A percentile compares a stretch with the other conserved stretches of the same genome.
These are phyloP conservation scores for Metroxylon sagu DNA, from an alignment of 176 grass and related monocot genomes.

Conservation along the genomic window DNA sequence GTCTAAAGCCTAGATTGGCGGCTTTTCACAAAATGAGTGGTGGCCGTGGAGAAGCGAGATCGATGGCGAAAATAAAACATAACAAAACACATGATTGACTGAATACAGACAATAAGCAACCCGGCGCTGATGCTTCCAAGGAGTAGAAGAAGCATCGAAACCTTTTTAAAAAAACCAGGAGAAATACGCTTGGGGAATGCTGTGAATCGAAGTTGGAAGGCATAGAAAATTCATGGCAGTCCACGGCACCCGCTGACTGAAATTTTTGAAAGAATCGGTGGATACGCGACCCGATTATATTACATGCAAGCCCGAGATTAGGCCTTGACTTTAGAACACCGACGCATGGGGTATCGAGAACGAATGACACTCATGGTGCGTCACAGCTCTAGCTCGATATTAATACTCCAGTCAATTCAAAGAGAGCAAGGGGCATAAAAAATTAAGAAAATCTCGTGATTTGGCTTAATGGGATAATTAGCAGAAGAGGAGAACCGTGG, in stretches of 20 bases:
- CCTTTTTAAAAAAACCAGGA: slow-evolving; percentile 24
- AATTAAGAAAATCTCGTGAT: too few relatives aligned
- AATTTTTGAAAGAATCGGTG: slow-evolving; percentile 15
- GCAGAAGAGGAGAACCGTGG: neutral
- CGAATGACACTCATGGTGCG: neutral
- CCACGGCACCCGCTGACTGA: slow-evolving; percentile 21
- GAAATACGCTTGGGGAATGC: slow-evolving; percentile 36
- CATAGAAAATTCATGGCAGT: slow-evolving; percentile 6
- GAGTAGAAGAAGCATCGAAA: slow-evolving; percentile 86
- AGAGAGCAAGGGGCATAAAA: too few relatives aligned
- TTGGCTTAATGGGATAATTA: too few relatives aligned
- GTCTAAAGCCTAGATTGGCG: too few relatives aligned
- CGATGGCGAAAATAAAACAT: neutral
- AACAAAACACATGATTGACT: slow-evolving; percentile 31
- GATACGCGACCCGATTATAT: slow-evolving; percentile 25
- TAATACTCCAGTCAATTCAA: too few relatives aligned
- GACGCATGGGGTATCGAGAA: slow-evolving; percentile 20
- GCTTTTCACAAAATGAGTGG: too few relatives aligned
- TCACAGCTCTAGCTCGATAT: too few relatives aligned
- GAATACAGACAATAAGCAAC: slow-evolving; percentile 35
- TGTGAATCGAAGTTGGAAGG: slow-evolving; percentile 4
- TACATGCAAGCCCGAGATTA: slow-evolving; percentile 34
- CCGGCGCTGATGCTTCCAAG: slow-evolving; percentile 38
- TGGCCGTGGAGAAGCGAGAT: too few relatives aligned
- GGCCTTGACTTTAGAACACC: slow-evolving; percentile 25